A percentile compares a stretch with the other conserved stretches of the same genome.
These are phyloP conservation scores for Hirschfeldia incana DNA, from an alignment of 345 rosid genomes.

Conservation along the genomic window DNA sequence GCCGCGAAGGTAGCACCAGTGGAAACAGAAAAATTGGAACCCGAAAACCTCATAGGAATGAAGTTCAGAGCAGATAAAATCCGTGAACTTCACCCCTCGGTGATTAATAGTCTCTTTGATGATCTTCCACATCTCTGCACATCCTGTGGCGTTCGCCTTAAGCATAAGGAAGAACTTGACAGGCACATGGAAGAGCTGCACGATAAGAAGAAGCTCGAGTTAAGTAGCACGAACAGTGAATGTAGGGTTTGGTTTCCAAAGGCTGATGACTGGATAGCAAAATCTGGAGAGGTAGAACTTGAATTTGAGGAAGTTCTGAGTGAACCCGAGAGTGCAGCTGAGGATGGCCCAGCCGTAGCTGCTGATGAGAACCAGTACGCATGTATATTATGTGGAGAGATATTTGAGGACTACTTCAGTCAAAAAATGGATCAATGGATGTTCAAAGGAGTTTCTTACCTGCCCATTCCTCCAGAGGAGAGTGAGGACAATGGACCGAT, in stretches of 20 bases:
- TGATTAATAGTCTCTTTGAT: constrained; percentile 62
- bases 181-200: constrained; percentile 78
- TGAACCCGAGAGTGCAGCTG: constrained; percentile 39
- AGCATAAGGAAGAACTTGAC: constrained; percentile 61
- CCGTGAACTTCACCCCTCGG: constrained; percentile 74
- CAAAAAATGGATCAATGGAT: constrained; percentile 65
- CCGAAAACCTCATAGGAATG: constrained; percentile 62
- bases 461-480: constrained; percentile 42
- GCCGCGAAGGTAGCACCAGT: constrained; percentile 39
- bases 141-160: constrained; percentile 76
- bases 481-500: constrained; percentile 54
- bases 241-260: constrained; percentile 75
- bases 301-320: constrained; percentile 42
- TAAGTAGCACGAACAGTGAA: constrained; percentile 31
- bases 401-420: constrained; percentile 82
- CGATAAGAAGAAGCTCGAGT: constrained; percentile 48
- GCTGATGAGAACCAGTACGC: constrained; percentile 85
- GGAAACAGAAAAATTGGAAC: constrained; percentile 34
- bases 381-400: constrained; percentile 83
- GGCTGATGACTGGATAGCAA: constrained; percentile 65
- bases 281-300: constrained; percentile 40
- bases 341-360: constrained; percentile 54
- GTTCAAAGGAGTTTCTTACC: constrained; percentile 71
- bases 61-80: constrained; percentile 71
- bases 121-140: constrained; percentile 72